Base-by-base conservation (phyloP, 1,139 yeast genomes). In the Geotrichum carabidarum region DNA sequence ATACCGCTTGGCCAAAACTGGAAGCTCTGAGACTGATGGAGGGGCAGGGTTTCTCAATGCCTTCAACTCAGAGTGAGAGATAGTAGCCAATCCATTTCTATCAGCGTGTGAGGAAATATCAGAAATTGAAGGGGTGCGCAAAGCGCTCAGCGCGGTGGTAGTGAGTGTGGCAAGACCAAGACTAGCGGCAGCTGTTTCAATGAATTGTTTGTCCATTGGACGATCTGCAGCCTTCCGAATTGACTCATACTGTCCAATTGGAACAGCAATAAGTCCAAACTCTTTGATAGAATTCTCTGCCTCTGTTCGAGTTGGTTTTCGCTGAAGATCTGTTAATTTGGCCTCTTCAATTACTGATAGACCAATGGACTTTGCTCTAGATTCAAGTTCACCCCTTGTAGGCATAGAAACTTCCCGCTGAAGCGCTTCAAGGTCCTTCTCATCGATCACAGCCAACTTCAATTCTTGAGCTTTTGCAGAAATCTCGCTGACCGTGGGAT, bases 131-230 rank as follows among this genome's bases (percentile, higher is more conserved):
- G 65, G 65, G 0, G 52, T 51, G 38, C 58, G 57, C 40, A 68
- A 57, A 14, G 61, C 45, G 1, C 61, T 58, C 36, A 65, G 63
- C 12, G 69, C 75, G 8, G 56, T 63, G 1, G 60, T 51, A 12
- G 75, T 60, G 17, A 80, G 35, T 0, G 73, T 67, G 6, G 71
- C 65, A 57, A 75, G 64, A 4, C 76, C 77, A 11, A 71, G 59
- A 15, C 65, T 64, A 8, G 66, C 64, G 1, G 76, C 77, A 22
- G 66, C 66, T 6, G 63, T 59, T 32, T 60, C 63, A 44, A 68
- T 63, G 55, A 61, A 64, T 14, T 57, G 60, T 50, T 56, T 61
- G 54, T 64, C 68, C 41, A 63, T 62, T 18, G 69, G 67, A 36
- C 60, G 62, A 51, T 66, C 62, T 31, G 68, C 69, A 37, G 62